Base-by-base conservation (phyloP, 2,329 filamentous ascomycete genomes). In the Trichoderma sp. region DNA sequence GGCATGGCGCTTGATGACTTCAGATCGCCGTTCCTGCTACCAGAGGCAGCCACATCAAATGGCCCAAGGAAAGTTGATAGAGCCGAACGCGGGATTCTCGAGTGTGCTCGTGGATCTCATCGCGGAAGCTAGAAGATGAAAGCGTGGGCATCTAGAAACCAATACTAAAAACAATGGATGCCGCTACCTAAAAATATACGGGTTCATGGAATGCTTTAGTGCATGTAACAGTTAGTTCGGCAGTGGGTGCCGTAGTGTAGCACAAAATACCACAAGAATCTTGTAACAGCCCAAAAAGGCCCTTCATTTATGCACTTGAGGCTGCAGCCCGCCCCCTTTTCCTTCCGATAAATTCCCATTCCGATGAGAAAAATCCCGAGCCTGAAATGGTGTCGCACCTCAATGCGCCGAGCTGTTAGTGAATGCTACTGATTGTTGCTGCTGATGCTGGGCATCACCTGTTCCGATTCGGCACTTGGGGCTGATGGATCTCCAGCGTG, bases 401-500 rank as follows among this genome's bases (percentile, higher is more conserved):
- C 54, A 37, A 58, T 39, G 54, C 64, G 43, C 37, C 63, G 30
- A 58, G 54, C 54, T n/a, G 16, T 43, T 59, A 51, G 64, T 39
- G 39, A 51, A 34, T 59, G 13, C 49, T 63, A 21, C 58, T 24
- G 16, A 28, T 5, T 59, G n/a, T 1, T 51, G 26, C 39, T 51
- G 59, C 59, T 51, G 59, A 61, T 61, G 59, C 46, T 52, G 59
- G 43, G 59, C 30, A 26, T n/a, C 28, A 58, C 32, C 46, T 14
- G 26, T 32, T 61, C 59, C 59, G 59, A 49, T 61, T 61, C 59
- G 59, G 59, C n/a, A 18, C 59, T 26, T 52, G 26, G 64, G 26
- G 64, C 54, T 59, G 54, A 66, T 66, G 63, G 63, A 66, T 49
- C 37, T 59, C 39, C 6, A 30, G 64, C 55, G 32, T 28, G 54